Conservation (phyloP, 495 filamentous ascomycete species). For the Aspergillus homomorphus region DNA sequence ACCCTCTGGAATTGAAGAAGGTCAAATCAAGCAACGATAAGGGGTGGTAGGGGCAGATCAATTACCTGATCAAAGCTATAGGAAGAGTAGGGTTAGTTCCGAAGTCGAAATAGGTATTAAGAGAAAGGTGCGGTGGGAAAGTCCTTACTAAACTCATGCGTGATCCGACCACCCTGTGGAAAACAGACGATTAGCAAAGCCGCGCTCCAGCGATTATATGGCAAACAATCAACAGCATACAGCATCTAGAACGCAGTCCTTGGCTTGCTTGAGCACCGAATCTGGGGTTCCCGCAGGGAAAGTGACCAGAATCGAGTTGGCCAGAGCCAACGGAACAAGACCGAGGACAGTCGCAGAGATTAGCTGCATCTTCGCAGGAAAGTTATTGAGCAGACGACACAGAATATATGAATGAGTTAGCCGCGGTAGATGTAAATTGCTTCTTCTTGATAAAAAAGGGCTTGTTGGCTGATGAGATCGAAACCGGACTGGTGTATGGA, state of each 20-base stretch:
- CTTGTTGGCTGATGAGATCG: not conserved
- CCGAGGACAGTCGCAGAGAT: conserved; percentile 49
- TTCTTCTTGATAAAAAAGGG: not conserved
- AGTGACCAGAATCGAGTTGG: conserved; percentile 72
- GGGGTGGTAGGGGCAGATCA: not conserved
- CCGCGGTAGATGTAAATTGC: not conserved
- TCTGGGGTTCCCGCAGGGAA: conserved; percentile 73
- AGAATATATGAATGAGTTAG: not conserved
- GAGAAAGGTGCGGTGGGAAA: not conserved
- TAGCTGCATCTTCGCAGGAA: conserved; percentile 52
- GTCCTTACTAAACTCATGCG: conserved; percentile 55
- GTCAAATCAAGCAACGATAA: conserved; percentile 19
- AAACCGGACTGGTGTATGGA: not conserved
- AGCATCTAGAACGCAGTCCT: conserved; percentile 62
- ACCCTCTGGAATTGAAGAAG: conserved; percentile 53
- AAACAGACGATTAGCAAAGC: conserved; percentile 10
- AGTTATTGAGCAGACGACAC: not conserved
- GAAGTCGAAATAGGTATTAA: not conserved
- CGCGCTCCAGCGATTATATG: conserved; percentile 1
- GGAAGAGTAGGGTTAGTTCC: conserved; percentile 13
- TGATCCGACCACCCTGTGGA: conserved; percentile 35
- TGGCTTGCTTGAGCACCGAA: conserved; percentile 64
- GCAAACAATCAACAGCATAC: conserved; percentile 42
- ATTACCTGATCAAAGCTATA: conserved; percentile 52
- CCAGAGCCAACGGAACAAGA: conserved; percentile 54